phyloP scores from a whole-genome alignment of 768 basidiomycete genomes.

The Candolleomyces eurysporus region DNA sequence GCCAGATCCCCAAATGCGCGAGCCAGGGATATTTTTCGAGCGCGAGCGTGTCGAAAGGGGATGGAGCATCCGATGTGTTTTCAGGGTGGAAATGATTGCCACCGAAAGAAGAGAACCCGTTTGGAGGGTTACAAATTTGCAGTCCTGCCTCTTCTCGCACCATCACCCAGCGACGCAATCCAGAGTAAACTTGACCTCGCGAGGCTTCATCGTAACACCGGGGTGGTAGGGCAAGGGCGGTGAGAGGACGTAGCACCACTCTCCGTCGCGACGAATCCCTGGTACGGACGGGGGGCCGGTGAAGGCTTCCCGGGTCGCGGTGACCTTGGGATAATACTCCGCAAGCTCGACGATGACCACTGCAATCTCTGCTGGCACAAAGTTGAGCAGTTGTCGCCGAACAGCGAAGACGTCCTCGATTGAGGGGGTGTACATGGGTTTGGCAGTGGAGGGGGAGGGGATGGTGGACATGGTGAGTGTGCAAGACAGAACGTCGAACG shows the following conservation, averaged over 20 bases:
- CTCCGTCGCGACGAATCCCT: slow-evolving; percentile 1
- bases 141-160: no score
- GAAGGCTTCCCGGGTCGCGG: slow-evolving; percentile 5
- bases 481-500: no score
- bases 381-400: slow-evolving; percentile 8
- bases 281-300: background rate
- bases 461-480: background rate
- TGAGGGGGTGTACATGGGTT: slow-evolving; percentile 1
- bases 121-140: no score
- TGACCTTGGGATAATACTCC: slow-evolving; percentile 14
- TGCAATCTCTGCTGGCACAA: slow-evolving; percentile 16
- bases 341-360: slow-evolving; percentile 15
- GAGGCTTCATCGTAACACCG: background rate
- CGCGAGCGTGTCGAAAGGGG: no score
- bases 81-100: no score
- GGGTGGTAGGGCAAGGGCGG: slow-evolving; percentile 8
- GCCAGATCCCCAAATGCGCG: no score
- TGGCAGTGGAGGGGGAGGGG: background rate
- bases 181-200: slow-evolving; percentile 9
- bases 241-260: slow-evolving; percentile 15
- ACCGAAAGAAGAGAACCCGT: no score
- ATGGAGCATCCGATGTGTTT: no score
- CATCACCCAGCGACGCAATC: slow-evolving; percentile 14
- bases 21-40: no score
- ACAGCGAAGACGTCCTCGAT: slow-evolving; percentile 9